Evolutionary conservation across 164 flowering plant species (phyloP).

Genomic region (Chimonanthus praecox): DNA sequence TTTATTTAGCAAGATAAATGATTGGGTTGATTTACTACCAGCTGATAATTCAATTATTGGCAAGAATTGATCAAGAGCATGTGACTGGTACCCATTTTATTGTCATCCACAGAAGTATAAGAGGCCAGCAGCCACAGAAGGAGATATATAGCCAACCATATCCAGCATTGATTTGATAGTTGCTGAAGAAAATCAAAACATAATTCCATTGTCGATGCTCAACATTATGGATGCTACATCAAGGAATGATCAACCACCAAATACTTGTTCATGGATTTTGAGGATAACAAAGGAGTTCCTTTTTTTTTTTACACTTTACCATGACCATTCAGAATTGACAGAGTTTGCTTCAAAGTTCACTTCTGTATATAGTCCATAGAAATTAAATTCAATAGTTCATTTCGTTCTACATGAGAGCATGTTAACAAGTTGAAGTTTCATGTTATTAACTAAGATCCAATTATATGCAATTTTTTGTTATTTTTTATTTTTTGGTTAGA

Average conservation of each 20-base stretch:
- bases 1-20: too few species aligned
- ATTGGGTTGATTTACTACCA: too few species aligned
- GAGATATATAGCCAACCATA: background rate
- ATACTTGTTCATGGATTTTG: background rate
- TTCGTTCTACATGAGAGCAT: background rate
- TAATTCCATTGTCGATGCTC: conserved; percentile 10
- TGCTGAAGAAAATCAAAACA: background rate
- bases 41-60: background rate
- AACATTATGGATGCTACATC: conserved; percentile 3
- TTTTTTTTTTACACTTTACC: background rate
- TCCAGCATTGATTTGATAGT: background rate
- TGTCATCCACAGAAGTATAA: background rate
- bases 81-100: background rate
- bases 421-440: background rate
- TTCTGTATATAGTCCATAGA: background rate
- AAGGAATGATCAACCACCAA: background rate
- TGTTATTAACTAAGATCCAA: too few species aligned
- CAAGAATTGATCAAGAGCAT: background rate
- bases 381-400: background rate
- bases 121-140: background rate
- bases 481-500: too few species aligned
- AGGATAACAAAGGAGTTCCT: background rate
- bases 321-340: too few species aligned
- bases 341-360: background rate
- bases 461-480: too few species aligned